Conservation (phyloP, 768 basidiomycete species). For the Boletus subcaerulescens region DNA sequence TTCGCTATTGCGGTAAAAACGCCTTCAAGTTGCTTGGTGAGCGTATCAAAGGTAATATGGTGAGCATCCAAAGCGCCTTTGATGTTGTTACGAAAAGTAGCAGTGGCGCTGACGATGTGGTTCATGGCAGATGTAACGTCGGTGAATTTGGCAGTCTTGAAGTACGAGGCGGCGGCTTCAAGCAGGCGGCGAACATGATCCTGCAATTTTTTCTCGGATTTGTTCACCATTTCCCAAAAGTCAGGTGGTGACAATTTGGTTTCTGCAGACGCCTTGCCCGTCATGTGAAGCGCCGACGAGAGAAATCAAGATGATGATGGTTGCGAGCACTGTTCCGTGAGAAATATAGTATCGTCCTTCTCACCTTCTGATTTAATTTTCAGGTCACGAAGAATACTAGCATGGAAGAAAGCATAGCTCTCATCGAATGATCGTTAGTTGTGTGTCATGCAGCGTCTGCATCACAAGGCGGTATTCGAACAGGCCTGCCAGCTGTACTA, state of each 20-base stretch:
- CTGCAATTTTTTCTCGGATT: neutral
- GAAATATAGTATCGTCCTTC: neutral
- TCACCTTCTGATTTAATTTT: neutral
- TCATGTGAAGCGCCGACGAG: neutral
- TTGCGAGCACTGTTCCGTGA: neutral
- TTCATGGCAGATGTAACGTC: constrained; percentile 3
- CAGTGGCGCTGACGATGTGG: constrained; percentile 7
- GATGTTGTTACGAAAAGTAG: constrained; percentile 7
- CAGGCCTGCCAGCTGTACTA: too few species aligned
- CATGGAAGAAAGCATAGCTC: too few species aligned
- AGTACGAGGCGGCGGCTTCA: neutral
- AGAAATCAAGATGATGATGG: too few species aligned
- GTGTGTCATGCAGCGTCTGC: too few species aligned
- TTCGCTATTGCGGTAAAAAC: neutral
- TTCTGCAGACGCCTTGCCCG: neutral
- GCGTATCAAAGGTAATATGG: neutral
- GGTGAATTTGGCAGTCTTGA: constrained; percentile 1
- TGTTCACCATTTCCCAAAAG: constrained; percentile 9
- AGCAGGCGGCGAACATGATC: constrained; percentile 9
- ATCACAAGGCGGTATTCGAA: too few species aligned
- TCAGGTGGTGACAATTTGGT: neutral
- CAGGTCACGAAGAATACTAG: neutral
- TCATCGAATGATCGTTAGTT: too few species aligned
- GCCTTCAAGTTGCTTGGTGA: constrained; percentile 8
- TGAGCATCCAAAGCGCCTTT: constrained; percentile 3